Evolutionary conservation across 371 early-diverging fungal species (phyloP).

Genomic region (Apophysomyces variabilis): DNA sequence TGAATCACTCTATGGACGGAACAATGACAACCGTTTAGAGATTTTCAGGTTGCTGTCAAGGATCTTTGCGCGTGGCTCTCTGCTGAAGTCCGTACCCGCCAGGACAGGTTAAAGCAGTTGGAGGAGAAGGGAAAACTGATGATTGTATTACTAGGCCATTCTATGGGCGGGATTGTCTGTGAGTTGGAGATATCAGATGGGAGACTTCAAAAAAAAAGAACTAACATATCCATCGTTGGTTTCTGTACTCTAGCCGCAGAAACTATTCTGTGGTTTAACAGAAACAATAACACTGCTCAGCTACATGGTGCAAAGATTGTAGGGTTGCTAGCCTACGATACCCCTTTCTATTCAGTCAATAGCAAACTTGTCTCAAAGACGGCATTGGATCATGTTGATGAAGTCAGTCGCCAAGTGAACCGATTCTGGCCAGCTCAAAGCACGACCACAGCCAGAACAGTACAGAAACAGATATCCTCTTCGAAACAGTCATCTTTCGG

Average conservation of each 20-base stretch:
- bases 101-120: constrained; percentile 24
- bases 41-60: constrained; percentile 46
- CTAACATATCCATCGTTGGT: background rate
- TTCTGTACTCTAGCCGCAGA: constrained; percentile 53
- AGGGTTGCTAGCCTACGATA: constrained; percentile 65
- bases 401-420: constrained; percentile 19
- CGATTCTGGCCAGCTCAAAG: constrained; percentile 9
- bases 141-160: constrained; percentile 56
- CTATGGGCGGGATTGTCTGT: constrained; percentile 72
- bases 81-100: constrained; percentile 41
- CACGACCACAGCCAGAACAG: background rate
- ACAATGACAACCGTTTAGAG: constrained; percentile 13
- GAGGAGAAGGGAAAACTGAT: constrained; percentile 38
- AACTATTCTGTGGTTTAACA: constrained; percentile 46
- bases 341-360: constrained; percentile 65
- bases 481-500: constrained; percentile 10
- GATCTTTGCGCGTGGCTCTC: constrained; percentile 53
- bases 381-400: constrained; percentile 29
- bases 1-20: too few species aligned
- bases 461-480: background rate
- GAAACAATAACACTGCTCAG: constrained; percentile 17
- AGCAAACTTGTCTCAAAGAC: constrained; percentile 46
- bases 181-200: constrained; percentile 19
- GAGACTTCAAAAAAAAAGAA: background rate
- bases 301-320: constrained; percentile 42